Base-by-base conservation (phyloP, 2,329 filamentous ascomycete species). In the Fusarium albidum region DNA sequence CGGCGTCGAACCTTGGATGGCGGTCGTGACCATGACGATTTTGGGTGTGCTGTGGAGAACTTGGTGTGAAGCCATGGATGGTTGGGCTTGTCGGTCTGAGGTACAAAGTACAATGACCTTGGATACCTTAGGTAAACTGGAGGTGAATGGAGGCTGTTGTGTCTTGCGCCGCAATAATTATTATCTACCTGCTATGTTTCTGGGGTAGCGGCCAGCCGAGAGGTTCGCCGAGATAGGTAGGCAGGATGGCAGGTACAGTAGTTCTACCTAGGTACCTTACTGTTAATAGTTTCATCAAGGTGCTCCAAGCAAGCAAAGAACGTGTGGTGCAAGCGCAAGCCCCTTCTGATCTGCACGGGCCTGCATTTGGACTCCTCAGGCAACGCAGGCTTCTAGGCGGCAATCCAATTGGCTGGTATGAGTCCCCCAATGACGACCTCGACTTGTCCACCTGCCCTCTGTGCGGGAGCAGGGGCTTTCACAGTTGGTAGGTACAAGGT, bases 371-470 rank as follows among this genome's bases (percentile, higher is more conserved):
- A 38, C 34, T 54, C 33, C 35, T 29, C 39, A 48, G 39, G 50
- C 49, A 52, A 58, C 60, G 41, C 44, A 40, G 57, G 54, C 57
- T 43, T 49, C 41, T 49, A 31, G 39, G 35, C 18, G 29, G 35
- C 35, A 29, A 32, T 15, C 5, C 59, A 40, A 67, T 65, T 67
- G 62, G 64, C 15, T 47, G 28, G 7, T 41, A 21, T 21, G n/a
- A 14, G 42, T 35, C 44, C 52, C 40, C 32, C 13, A 43, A 62
- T 66, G 64, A 67, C 64, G 63, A 61, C 56, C 25, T 55, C 39
- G 59, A 55, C 52, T 59, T 53, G 43, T 18, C 37, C 39, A 47
- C 40, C 26, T 47, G 33, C 32, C 18, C 55, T 62, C 55, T 44
- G 14, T 26, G 38, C 52, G 42, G 56, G 48, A 33, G 42, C n/a